These are phyloP conservation scores for Fistulifera pelliculosa DNA, from an alignment of 108 stramenopile genomes.

Conservation along the genomic window DNA sequence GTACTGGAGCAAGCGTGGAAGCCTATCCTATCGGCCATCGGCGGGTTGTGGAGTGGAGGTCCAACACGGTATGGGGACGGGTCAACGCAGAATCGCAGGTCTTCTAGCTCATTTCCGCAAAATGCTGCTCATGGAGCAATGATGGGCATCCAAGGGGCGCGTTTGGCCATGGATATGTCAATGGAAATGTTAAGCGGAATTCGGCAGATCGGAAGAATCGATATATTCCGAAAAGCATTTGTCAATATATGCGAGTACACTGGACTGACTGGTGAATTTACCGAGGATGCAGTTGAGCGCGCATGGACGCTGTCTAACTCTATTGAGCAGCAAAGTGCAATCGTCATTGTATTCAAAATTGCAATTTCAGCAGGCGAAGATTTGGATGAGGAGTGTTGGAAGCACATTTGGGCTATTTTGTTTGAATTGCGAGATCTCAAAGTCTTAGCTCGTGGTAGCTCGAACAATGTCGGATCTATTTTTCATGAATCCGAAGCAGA, in stretches of 20 bases:
- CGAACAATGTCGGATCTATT: constrained; percentile 13
- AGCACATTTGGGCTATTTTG: constrained; percentile 59
- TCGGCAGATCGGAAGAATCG: constrained; percentile 47
- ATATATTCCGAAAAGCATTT: constrained; percentile 75
- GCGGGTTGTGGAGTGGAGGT: constrained; percentile 57
- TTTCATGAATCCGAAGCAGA: constrained; percentile 65
- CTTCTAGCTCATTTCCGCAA: not conserved
- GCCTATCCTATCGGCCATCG: constrained; percentile 70
- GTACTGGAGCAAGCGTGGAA: constrained; percentile 75
- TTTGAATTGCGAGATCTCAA: constrained; percentile 79
- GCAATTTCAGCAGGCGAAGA: constrained; percentile 52
- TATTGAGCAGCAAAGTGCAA: constrained; percentile 64
- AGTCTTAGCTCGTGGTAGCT: constrained; percentile 24
- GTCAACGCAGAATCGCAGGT: not conserved
- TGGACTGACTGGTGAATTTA: constrained; percentile 52
- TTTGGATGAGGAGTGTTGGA: constrained; percentile 74
- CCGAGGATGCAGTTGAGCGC: constrained; percentile 25
- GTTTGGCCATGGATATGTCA: constrained; percentile 77
- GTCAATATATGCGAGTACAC: constrained; percentile 50
- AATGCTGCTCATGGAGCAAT: constrained; percentile 19
- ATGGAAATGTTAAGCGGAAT: constrained; percentile 65
- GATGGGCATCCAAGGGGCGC: constrained; percentile 58
- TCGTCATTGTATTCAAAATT: constrained; percentile 52
- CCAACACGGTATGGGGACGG: not conserved
- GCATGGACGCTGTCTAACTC: constrained; percentile 45